Percentiles rank a stretch among this genome's conserved stretches.
These are phyloP conservation scores for Acanthamoeba lenticulata DNA, from an alignment of 208 protist genomes.

Conservation along the genomic window DNA sequence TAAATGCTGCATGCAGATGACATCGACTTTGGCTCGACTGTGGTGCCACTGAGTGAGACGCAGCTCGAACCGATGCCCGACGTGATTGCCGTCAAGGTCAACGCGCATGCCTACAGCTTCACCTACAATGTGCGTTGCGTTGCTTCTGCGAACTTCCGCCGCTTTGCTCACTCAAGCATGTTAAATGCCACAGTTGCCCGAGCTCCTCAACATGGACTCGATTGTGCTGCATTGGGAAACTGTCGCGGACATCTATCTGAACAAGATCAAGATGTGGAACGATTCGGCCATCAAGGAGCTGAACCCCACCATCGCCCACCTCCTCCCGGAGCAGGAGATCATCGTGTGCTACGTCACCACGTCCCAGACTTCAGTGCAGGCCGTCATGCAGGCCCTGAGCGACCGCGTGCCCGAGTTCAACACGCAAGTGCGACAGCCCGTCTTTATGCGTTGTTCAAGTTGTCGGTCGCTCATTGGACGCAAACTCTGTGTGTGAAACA, in stretches of 20 bases:
- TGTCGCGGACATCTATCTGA: neutral
- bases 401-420: neutral
- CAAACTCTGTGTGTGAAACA: too few relatives aligned
- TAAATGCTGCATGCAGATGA: neutral
- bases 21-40: neutral
- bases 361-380: neutral
- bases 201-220: neutral
- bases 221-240: neutral
- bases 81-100: neutral
- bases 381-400: neutral
- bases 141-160: neutral
- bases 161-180: neutral
- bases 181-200: neutral
- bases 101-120: neutral
- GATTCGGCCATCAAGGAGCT: neutral
- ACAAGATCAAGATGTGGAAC: constrained; percentile 7
- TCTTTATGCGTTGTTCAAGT: neutral
- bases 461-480: neutral
- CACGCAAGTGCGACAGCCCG: too few relatives aligned
- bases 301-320: neutral
- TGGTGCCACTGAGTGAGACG: neutral
- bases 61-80: neutral
- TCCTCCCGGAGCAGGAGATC: neutral
- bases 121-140: neutral
- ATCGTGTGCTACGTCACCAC: neutral